Percentiles rank a stretch among this genome's conserved stretches.
These are phyloP conservation scores for Rhodotorula sp. DNA, from an alignment of 1,284 basidiomycete species.

Conservation along the genomic window DNA sequence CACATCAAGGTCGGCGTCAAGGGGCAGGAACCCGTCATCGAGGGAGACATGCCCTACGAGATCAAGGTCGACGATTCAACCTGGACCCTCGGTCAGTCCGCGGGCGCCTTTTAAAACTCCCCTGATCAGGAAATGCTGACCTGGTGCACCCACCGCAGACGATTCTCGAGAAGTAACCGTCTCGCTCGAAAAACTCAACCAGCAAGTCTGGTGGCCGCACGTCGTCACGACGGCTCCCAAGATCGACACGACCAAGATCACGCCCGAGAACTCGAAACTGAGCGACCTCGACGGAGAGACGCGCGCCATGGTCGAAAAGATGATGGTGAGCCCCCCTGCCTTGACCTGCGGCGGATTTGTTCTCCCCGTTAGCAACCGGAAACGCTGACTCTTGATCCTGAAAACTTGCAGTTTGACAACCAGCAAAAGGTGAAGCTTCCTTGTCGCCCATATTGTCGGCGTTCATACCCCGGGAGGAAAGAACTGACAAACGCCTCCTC, in stretches of 20 bases:
- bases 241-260: conserved; percentile 95
- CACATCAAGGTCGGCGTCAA: conserved; percentile 82
- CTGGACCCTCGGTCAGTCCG: conserved; percentile 81
- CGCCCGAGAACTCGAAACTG: conserved; percentile 91
- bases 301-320: conserved; percentile 98
- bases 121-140: no score
- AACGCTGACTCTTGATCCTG: not conserved
- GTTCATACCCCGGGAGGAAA: no score
- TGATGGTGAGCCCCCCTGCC: conserved; percentile 78
- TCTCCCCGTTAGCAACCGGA: no score
- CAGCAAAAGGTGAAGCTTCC: conserved; percentile 74
- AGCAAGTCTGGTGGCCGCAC: conserved; percentile 96
- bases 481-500: not conserved
- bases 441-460: no score
- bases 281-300: conserved; percentile 94
- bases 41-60: conserved; percentile 89
- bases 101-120: not conserved
- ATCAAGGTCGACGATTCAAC: conserved; percentile 96
- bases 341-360: conserved; percentile 4
- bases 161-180: conserved; percentile 71
- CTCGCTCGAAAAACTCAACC: conserved; percentile 83
- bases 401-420: conserved; percentile 78
- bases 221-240: conserved; percentile 92
- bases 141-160: conserved; percentile 57
- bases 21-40: conserved; percentile 76